phyloP scores from a whole-genome alignment of 495 filamentous ascomycete species.

The Annulohypoxylon maeteangense region DNA sequence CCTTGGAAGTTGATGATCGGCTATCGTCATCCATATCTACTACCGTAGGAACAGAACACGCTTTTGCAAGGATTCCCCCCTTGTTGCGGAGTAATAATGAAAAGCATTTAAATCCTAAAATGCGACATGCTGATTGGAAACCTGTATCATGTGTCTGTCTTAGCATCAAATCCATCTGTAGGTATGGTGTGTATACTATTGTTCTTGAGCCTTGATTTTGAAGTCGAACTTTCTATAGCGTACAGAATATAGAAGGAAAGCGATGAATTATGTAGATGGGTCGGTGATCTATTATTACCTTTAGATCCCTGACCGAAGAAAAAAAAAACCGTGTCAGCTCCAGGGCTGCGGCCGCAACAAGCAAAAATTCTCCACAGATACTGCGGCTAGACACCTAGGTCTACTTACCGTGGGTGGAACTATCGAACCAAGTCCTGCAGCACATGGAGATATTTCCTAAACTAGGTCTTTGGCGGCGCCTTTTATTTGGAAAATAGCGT shows the following conservation, averaged over 20 bases:
- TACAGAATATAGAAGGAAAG: not conserved
- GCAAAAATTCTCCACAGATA: conserved; percentile 18
- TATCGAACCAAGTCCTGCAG: conserved; percentile 26
- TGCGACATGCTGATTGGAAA: conserved; percentile 4
- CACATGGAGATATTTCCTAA: conserved; percentile 24
- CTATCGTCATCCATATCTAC: conserved; percentile 20
- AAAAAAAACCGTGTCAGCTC: not conserved
- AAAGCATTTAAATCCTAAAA: conserved; percentile 31
- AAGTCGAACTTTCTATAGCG: not conserved
- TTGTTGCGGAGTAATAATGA: conserved; percentile 15
- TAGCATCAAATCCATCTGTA: conserved; percentile 22
- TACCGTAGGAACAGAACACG: conserved; percentile 28
- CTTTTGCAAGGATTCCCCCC: conserved; percentile 14
- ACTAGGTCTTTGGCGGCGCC: conserved; percentile 12
- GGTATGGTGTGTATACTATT: not conserved
- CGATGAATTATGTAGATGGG: not conserved
- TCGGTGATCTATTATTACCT: conserved; percentile 3
- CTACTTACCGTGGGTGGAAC: conserved; percentile 7
- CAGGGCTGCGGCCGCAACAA: conserved; percentile 6
- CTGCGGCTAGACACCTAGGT: conserved; percentile 25
- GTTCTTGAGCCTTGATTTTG: not conserved
- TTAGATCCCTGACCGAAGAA: not conserved
- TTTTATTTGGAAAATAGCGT: conserved; percentile 1
- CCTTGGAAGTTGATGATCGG: conserved; percentile 24
- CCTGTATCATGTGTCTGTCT: conserved; percentile 12